phyloP scores from a whole-genome alignment of 768 basidiomycete genomes.

The Tremella fuciformis region DNA sequence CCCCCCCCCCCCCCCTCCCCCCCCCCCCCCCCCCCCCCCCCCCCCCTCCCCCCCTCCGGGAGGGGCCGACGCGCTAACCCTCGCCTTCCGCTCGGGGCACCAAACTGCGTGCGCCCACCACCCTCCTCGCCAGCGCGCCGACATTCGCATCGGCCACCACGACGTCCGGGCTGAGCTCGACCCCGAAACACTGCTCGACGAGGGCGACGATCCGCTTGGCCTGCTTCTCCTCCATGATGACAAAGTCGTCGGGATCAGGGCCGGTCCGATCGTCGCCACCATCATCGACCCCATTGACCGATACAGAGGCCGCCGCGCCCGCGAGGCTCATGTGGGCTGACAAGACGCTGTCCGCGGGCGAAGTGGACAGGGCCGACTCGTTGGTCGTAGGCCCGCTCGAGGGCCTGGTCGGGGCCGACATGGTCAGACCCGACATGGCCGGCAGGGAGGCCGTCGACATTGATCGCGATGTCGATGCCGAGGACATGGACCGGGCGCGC shows the following conservation, averaged over 20 bases:
- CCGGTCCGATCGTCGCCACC: constrained; percentile 14
- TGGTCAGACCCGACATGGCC: neutral
- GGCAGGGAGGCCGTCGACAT: neutral
- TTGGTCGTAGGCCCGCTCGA: neutral
- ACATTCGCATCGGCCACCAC: constrained; percentile 92
- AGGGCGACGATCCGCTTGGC: constrained; percentile 81
- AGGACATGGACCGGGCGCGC: neutral
- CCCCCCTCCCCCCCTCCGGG: neutral
- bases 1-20: neutral
- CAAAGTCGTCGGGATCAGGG: constrained; percentile 83
- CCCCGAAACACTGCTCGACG: constrained; percentile 75
- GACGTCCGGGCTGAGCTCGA: constrained; percentile 86
- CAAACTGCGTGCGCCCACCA: constrained; percentile 58
- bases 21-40: neutral
- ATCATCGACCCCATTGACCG: constrained; percentile 6
- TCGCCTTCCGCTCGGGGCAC: neutral
- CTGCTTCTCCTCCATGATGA: constrained; percentile 86
- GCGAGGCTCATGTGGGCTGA: neutral
- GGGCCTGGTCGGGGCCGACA: neutral
- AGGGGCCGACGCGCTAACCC: neutral
- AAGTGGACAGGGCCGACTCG: neutral
- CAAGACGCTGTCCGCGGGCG: neutral
- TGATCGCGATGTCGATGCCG: neutral
- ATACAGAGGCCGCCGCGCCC: neutral
- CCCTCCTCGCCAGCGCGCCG: constrained; percentile 74